Evolutionary conservation across 2,329 filamentous ascomycete species (phyloP).

Genomic region (Botrytis fabae): DNA sequence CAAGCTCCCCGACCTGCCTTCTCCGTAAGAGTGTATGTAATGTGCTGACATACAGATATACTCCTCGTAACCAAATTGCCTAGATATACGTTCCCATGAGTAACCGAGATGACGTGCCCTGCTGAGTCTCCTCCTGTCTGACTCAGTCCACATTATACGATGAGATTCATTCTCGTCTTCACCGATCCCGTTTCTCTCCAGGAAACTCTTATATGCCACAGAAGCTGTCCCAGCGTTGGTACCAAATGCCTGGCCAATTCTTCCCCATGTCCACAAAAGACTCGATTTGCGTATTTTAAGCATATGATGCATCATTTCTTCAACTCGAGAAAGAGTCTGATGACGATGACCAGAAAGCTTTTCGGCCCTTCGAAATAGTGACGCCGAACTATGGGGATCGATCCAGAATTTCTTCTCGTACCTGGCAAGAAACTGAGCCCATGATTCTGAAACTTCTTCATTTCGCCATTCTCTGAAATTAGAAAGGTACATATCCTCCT

Average conservation of each 20-base stretch:
- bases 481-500: neutral
- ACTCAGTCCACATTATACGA: neutral
- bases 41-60: conserved; percentile 7
- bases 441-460: conserved; percentile 2
- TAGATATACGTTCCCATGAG: conserved; percentile 9
- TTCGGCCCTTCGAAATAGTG: neutral
- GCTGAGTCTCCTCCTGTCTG: neutral
- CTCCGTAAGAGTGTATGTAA: conserved; percentile 4
- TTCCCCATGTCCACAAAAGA: neutral
- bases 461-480: neutral
- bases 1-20: neutral
- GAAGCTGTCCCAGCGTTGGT: neutral
- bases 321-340: neutral
- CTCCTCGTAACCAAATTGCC: neutral
- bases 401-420: neutral
- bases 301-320: conserved; percentile 6
- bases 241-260: conserved; percentile 10
- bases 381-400: conserved; percentile 1
- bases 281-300: conserved; percentile 1
- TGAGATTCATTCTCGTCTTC: neutral
- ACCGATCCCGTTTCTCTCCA: neutral
- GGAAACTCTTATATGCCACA: neutral
- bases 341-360: conserved; percentile 1
- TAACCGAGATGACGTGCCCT: conserved; percentile 3
- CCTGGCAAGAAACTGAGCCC: conserved; percentile 1